Conservation (phyloP, 148 eudicot species). For the Simmondsia chinensis region DNA sequence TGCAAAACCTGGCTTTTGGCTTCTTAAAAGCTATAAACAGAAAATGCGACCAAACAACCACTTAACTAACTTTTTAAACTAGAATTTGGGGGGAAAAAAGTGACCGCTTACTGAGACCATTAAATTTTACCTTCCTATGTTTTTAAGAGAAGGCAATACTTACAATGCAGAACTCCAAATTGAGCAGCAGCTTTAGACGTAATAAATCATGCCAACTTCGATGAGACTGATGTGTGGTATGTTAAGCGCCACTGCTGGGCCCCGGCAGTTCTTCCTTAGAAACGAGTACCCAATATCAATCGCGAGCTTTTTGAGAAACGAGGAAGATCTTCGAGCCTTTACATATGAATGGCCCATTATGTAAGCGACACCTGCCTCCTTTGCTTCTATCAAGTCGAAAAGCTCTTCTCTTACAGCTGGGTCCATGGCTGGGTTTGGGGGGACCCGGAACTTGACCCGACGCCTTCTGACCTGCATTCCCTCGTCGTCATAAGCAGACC, state of each 20-base stretch:
- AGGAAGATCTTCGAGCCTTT: slow-evolving; percentile 68
- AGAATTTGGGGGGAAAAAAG: slow-evolving; percentile 4
- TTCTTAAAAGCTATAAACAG: no score
- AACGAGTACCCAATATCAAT: slow-evolving; percentile 86
- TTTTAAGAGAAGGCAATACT: slow-evolving; percentile 2
- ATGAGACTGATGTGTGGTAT: slow-evolving; percentile 96
- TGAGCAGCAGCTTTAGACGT: slow-evolving; percentile 35
- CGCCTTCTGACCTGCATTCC: slow-evolving; percentile 42
- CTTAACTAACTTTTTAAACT: no score
- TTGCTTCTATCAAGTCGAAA: slow-evolving; percentile 67
- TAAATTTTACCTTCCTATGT: neutral
- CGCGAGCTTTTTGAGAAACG: slow-evolving; percentile 61
- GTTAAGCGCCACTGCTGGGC: slow-evolving; percentile 84
- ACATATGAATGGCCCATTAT: slow-evolving; percentile 91
- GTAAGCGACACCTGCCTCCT: slow-evolving; percentile 91
- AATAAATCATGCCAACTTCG: slow-evolving; percentile 95
- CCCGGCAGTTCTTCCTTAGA: slow-evolving; percentile 90
- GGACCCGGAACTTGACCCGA: slow-evolving; percentile 57
- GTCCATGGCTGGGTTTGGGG: slow-evolving; percentile 47
- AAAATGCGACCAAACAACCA: no score
- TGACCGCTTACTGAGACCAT: slow-evolving; percentile 1
- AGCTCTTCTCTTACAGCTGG: slow-evolving; percentile 67
- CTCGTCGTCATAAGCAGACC: slow-evolving; percentile 75
- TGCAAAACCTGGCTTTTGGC: no score
- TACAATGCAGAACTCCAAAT: slow-evolving; percentile 5